phyloP scores from a whole-genome alignment of 139 green algal species.

The Chara braunii region DNA sequence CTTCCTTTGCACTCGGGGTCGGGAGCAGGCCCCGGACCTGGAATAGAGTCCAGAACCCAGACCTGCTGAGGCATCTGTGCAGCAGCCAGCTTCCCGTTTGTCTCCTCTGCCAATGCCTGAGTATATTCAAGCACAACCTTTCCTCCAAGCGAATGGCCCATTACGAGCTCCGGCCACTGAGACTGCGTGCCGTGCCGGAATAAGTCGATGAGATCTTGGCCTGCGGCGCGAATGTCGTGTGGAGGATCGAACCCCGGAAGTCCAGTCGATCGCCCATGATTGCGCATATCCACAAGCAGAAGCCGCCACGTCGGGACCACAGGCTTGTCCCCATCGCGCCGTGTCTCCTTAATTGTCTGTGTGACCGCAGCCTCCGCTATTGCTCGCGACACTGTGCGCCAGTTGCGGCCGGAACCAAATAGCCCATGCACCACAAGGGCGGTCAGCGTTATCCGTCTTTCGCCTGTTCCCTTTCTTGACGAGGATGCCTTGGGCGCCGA shows the following conservation, averaged over 20 bases:
- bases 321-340: no score
- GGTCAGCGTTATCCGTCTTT: not conserved
- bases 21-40: conserved; percentile 44
- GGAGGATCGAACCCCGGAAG: conserved; percentile 47
- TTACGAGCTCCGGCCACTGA: conserved; percentile 38
- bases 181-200: conserved; percentile 6
- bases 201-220: conserved; percentile 54
- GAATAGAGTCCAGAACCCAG: conserved; percentile 70
- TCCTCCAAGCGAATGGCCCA: conserved; percentile 69
- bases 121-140: conserved; percentile 64
- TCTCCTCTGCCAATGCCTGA: conserved; percentile 33
- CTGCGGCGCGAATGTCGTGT: conserved; percentile 58
- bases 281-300: conserved; percentile 64
- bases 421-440: conserved; percentile 22
- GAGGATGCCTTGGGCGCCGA: no score
- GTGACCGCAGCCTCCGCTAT: not conserved
- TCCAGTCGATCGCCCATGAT: conserved; percentile 50
- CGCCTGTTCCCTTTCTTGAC: no score
- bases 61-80: conserved; percentile 24
- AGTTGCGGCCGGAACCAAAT: conserved; percentile 23
- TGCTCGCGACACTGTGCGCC: not conserved
- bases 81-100: not conserved
- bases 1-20: no score
- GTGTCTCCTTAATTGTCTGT: not conserved
- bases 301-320: not conserved